Percentiles rank a stretch among this genome's conserved stretches.
Evolutionary conservation across 2,329 filamentous ascomycete species (phyloP).

Genomic region (Eutypa lata): DNA sequence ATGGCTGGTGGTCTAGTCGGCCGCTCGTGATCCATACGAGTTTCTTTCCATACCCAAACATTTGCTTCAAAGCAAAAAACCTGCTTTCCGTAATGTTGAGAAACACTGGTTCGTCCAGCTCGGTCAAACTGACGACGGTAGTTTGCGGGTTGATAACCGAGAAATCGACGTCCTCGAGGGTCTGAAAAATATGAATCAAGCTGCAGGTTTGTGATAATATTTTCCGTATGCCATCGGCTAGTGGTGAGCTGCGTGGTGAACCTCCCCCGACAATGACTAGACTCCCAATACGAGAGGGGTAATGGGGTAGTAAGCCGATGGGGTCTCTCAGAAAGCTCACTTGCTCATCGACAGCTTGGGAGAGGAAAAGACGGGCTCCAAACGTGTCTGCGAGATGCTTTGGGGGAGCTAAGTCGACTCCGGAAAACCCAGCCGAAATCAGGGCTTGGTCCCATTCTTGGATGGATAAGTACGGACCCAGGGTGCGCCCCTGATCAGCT

Average conservation of each 20-base stretch:
- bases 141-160: neutral
- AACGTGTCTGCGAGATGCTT: slow-evolving; percentile 2
- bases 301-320: neutral
- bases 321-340: slow-evolving; percentile 12
- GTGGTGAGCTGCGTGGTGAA: neutral
- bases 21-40: slow-evolving; percentile 24
- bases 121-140: slow-evolving; percentile 2
- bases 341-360: slow-evolving; percentile 12
- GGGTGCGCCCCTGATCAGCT: slow-evolving; percentile 20
- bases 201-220: neutral
- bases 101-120: slow-evolving; percentile 8
- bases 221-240: neutral
- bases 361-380: slow-evolving; percentile 10
- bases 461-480: slow-evolving; percentile 11
- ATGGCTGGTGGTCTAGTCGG: slow-evolving; percentile 13
- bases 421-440: slow-evolving; percentile 7
- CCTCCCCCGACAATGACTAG: slow-evolving; percentile 7
- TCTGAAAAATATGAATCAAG: neutral
- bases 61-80: slow-evolving; percentile 4
- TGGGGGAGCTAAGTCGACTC: slow-evolving; percentile 6
- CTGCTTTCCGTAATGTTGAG: slow-evolving; percentile 4
- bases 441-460: slow-evolving; percentile 23
- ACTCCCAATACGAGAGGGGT: neutral
- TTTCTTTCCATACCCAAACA: slow-evolving; percentile 12
- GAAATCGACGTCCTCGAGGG: neutral